phyloP scores from a whole-genome alignment of 2,329 filamentous ascomycete species.

The Aspergillus eucalypticola region DNA sequence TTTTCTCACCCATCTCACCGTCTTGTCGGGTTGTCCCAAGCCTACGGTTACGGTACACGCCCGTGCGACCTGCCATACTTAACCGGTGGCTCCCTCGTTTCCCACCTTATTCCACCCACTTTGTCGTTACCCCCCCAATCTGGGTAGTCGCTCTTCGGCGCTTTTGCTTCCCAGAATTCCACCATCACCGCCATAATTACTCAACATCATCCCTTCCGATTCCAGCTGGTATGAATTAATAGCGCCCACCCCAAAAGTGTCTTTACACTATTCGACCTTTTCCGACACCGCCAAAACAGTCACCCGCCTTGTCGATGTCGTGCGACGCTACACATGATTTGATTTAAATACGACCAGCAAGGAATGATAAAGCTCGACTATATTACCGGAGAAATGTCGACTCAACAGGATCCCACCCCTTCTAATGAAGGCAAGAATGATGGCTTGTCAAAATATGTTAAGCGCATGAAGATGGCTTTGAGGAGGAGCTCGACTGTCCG shows the following conservation, averaged over 20 bases:
- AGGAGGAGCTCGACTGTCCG: constrained; percentile 34
- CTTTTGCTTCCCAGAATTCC: background rate
- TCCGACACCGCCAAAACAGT: background rate
- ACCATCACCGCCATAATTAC: background rate
- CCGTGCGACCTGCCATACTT: constrained; percentile 22
- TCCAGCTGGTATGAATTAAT: background rate
- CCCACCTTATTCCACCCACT: background rate
- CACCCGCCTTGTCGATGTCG: background rate
- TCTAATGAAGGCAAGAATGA: constrained; percentile 30
- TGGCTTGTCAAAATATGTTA: constrained; percentile 42
- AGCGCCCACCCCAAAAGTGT: background rate
- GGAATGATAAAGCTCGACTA: background rate
- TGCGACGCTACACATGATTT: background rate
- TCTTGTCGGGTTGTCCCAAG: constrained; percentile 28
- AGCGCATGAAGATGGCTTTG: constrained; percentile 41
- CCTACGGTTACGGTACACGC: constrained; percentile 24
- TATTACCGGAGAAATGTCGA: constrained; percentile 24
- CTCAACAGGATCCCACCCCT: constrained; percentile 17
- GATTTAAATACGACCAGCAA: background rate
- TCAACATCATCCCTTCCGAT: background rate
- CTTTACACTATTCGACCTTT: background rate
- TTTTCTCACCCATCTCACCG: constrained; percentile 19
- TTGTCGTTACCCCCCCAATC: background rate
- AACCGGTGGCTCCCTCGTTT: constrained; percentile 6
- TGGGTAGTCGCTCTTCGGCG: background rate